Percentiles rank a stretch among this genome's conserved stretches.
Evolutionary conservation across 371 early-diverging fungal species (phyloP).

Genomic region (Syncephalis fuscata): DNA sequence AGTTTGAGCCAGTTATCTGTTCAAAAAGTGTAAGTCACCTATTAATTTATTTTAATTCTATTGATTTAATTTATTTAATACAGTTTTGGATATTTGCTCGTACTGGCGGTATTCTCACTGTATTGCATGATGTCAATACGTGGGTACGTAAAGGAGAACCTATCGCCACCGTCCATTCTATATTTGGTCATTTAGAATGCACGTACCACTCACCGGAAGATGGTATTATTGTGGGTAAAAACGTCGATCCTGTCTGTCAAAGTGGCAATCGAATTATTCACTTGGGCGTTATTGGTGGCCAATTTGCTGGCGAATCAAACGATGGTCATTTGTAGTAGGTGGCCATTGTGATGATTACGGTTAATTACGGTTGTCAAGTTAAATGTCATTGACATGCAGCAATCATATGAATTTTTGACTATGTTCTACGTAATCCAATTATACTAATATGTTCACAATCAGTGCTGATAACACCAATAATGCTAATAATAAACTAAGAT

Average conservation of each 20-base stretch:
- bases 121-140: conserved; percentile 73
- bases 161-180: conserved; percentile 79
- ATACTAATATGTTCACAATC: too few relatives aligned
- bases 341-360: too few relatives aligned
- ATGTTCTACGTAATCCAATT: too few relatives aligned
- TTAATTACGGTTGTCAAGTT: too few relatives aligned
- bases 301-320: conserved; percentile 26
- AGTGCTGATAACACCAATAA: too few relatives aligned
- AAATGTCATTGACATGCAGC: too few relatives aligned
- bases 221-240: conserved; percentile 51
- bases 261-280: conserved; percentile 64
- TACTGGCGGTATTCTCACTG: conserved; percentile 24
- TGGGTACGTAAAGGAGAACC: conserved; percentile 71
- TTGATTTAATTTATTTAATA: conserved; percentile 6
- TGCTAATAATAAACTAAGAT: too few relatives aligned
- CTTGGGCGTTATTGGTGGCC: conserved; percentile 50
- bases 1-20: conserved; percentile 35
- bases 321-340: conserved; percentile 33
- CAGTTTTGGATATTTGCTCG: conserved; percentile 40
- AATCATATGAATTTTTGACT: too few relatives aligned
- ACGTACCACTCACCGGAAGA: conserved; percentile 75
- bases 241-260: conserved; percentile 62
- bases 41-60: conserved; percentile 10
- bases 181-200: conserved; percentile 83
- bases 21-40: conserved; percentile 20